phyloP scores from a whole-genome alignment of 2,329 filamentous ascomycete species.

The Diaporthe humulicola region DNA sequence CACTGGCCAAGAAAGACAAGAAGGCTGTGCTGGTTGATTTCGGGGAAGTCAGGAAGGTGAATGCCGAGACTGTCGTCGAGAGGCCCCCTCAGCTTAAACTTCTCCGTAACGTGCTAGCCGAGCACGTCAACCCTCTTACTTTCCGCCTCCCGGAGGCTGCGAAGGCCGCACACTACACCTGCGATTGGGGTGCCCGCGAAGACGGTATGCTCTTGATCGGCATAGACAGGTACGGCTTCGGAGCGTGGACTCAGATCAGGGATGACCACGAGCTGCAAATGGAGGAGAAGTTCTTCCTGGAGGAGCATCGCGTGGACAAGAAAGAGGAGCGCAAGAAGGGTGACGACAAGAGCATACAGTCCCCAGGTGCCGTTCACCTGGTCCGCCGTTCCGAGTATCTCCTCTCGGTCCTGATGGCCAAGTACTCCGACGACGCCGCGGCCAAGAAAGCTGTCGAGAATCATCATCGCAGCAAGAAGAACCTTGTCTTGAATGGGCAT shows the following conservation, averaged over 20 bases:
- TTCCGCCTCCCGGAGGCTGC: slow-evolving; percentile 93
- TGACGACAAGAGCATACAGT: slow-evolving; percentile 86
- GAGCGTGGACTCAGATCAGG: slow-evolving; percentile 93
- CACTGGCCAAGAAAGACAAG: slow-evolving; percentile 94
- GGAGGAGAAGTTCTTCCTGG: slow-evolving; percentile 92
- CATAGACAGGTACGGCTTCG: slow-evolving; percentile 93
- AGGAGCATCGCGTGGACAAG: slow-evolving; percentile 98
- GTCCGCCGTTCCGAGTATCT: slow-evolving; percentile 96
- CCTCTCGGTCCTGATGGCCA: slow-evolving; percentile 89
- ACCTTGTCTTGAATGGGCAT: slow-evolving; percentile 70
- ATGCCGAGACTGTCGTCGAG: slow-evolving; percentile 94
- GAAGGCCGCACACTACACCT: slow-evolving; percentile 92
- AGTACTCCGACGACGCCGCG: slow-evolving; percentile 82
- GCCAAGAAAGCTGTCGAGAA: slow-evolving; percentile 89
- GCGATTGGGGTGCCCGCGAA: slow-evolving; percentile 91
- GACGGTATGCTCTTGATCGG: slow-evolving; percentile 98
- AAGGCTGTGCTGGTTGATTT: slow-evolving; percentile 98
- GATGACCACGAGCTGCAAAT: slow-evolving; percentile 91
- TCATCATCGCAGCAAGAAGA: slow-evolving; percentile 95
- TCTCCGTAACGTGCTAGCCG: slow-evolving; percentile 79
- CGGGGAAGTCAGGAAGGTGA: slow-evolving; percentile 92
- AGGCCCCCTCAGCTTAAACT: slow-evolving; percentile 90
- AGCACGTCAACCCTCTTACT: slow-evolving; percentile 76
- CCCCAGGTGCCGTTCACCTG: slow-evolving; percentile 96
- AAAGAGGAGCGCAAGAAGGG: slow-evolving; percentile 90